These are phyloP conservation scores for Tripidium arundinaceum DNA, from an alignment of 202 grass and related monocot species.

Conservation along the genomic window DNA sequence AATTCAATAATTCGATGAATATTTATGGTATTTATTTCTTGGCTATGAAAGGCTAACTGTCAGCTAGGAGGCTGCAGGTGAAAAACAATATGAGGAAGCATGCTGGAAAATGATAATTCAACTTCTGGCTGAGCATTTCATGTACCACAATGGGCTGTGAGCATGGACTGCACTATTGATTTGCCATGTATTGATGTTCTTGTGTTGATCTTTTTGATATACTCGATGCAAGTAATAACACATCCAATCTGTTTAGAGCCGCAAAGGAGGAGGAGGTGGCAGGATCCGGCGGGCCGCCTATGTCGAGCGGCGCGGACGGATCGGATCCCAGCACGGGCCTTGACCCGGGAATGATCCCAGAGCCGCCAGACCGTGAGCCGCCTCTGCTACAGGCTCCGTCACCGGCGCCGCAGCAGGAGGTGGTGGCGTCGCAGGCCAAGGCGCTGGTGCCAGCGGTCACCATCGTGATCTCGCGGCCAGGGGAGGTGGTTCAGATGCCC, in stretches of 20 bases:
- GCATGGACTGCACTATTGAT: not conserved
- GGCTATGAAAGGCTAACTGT: not conserved
- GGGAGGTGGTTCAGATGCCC: constrained; percentile 23
- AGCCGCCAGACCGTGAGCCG: too few species aligned
- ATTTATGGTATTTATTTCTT: not conserved
- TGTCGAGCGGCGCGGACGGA: too few species aligned
- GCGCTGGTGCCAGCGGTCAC: not conserved
- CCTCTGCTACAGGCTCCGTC: too few species aligned
- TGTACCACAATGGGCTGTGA: not conserved
- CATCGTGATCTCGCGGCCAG: constrained; percentile 47
- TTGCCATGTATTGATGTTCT: not conserved
- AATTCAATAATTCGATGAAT: constrained; percentile 15
- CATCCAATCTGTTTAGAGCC: not conserved
- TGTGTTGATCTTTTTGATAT: not conserved
- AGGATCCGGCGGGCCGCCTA: too few species aligned
- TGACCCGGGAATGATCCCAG: too few species aligned
- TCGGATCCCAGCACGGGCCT: too few species aligned
- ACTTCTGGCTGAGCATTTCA: not conserved
- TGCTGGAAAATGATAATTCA: constrained; percentile 6
- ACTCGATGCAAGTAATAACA: not conserved
- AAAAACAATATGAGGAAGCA: not conserved
- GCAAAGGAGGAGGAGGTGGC: too few species aligned
- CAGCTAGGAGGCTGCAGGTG: not conserved
- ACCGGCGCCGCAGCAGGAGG: too few species aligned
- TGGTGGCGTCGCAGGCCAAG: not conserved